Evolutionary conservation across 2,329 filamentous ascomycete genomes (phyloP).

Genomic region (Aspergillus cejpii): DNA sequence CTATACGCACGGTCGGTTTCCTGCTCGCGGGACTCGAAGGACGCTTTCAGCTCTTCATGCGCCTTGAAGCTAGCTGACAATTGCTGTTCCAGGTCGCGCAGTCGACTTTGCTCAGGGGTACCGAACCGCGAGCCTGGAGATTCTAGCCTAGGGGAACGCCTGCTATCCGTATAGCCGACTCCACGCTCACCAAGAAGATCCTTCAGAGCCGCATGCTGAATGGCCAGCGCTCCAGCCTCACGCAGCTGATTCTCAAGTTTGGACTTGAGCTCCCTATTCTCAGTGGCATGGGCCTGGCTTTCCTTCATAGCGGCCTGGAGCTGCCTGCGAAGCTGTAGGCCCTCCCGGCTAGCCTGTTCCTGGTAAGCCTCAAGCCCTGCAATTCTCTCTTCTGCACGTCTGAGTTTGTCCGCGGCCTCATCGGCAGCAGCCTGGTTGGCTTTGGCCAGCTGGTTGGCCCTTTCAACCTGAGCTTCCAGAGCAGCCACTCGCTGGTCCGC

Average conservation of each 20-base stretch:
- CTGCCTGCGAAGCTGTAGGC: slow-evolving; percentile 80
- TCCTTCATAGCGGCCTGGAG: slow-evolving; percentile 79
- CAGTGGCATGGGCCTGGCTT: slow-evolving; percentile 69
- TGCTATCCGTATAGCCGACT: slow-evolving; percentile 64
- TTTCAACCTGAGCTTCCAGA: slow-evolving; percentile 71
- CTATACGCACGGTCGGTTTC: slow-evolving; percentile 85
- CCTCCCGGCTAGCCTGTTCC: slow-evolving; percentile 91
- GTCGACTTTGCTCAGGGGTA: slow-evolving; percentile 69
- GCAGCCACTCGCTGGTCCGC: slow-evolving; percentile 56
- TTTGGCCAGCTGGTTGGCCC: slow-evolving; percentile 71
- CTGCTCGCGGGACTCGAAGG: slow-evolving; percentile 70
- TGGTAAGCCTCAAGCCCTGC: slow-evolving; percentile 95
- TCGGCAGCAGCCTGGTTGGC: slow-evolving; percentile 89
- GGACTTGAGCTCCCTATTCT: slow-evolving; percentile 74
- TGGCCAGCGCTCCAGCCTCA: slow-evolving; percentile 85
- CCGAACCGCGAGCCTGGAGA: slow-evolving; percentile 68
- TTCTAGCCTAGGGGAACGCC: slow-evolving; percentile 64
- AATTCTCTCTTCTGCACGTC: slow-evolving; percentile 90
- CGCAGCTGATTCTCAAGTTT: slow-evolving; percentile 79
- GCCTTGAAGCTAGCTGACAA: slow-evolving; percentile 68
- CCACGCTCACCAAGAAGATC: slow-evolving; percentile 85
- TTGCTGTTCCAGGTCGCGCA: slow-evolving; percentile 83
- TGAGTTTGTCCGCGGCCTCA: slow-evolving; percentile 75
- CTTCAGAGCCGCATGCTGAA: slow-evolving; percentile 90
- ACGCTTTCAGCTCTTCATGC: slow-evolving; percentile 76